These are phyloP conservation scores for Dichomitus squalens DNA, from an alignment of 1,284 basidiomycete species.

Conservation along the genomic window DNA sequence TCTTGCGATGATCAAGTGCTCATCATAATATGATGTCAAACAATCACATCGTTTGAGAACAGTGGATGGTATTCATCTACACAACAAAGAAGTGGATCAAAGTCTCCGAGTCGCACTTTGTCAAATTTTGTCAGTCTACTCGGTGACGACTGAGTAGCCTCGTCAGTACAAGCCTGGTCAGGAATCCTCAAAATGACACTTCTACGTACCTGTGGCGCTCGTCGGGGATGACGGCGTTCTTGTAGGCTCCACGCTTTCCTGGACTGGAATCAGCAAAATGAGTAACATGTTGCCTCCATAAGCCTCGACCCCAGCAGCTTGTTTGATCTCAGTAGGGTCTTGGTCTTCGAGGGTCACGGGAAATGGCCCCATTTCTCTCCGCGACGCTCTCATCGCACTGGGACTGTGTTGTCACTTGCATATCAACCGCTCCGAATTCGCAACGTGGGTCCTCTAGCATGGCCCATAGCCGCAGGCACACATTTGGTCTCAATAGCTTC, in stretches of 20 bases:
- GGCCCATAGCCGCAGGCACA: background rate
- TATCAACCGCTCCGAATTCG: background rate
- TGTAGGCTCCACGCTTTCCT: background rate
- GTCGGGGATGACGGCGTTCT: background rate
- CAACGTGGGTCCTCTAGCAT: background rate
- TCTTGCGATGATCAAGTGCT: no score
- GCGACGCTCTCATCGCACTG: background rate
- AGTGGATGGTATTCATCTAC: no score
- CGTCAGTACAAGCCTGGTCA: no score
- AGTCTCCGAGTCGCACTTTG: no score
- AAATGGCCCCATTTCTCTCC: background rate
- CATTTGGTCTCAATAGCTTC: no score
- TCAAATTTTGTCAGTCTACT: no score
- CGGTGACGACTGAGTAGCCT: no score
- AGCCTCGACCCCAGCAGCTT: background rate
- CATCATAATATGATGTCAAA: no score
- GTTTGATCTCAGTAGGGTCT: background rate
- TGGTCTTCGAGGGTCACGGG: background rate
- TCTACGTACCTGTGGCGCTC: background rate
- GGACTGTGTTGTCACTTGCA: background rate
- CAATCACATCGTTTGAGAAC: no score
- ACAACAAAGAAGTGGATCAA: no score
- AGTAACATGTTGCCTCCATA: background rate
- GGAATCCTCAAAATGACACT: background rate
- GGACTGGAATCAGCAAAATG: no score